Percentiles rank a stretch among this genome's conserved stretches.
Evolutionary conservation across 441 rosid genomes (phyloP).

Genomic region (Populus hybrid): DNA sequence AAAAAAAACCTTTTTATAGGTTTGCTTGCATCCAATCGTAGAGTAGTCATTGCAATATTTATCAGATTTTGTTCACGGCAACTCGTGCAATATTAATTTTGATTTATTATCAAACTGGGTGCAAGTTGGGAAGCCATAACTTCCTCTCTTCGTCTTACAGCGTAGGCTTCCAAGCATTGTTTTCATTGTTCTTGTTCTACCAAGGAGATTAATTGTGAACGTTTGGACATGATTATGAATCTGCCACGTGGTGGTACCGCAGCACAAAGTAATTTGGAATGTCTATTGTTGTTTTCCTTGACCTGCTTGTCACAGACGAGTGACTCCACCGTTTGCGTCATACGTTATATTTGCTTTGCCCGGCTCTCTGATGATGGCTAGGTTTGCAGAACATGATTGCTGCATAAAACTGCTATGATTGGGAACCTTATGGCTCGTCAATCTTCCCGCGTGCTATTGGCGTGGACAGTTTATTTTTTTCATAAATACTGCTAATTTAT

Average conservation of each 20-base stretch:
- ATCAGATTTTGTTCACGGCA: background rate
- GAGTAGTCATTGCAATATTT: background rate
- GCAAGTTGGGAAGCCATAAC: background rate
- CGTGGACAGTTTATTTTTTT: background rate
- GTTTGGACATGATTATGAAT: too few species aligned
- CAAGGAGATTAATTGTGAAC: background rate
- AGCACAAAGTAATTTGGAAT: too few species aligned
- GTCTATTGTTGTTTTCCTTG: too few species aligned
- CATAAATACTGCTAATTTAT: background rate
- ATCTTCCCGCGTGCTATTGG: background rate
- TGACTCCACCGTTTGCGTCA: too few species aligned
- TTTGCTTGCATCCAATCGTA: background rate
- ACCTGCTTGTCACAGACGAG: too few species aligned
- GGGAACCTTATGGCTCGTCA: background rate
- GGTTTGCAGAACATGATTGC: background rate
- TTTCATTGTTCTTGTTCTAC: background rate
- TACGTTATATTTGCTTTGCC: background rate
- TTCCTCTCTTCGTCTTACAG: background rate
- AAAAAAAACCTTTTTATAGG: background rate
- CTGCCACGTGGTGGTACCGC: too few species aligned
- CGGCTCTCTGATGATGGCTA: background rate
- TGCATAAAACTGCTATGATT: background rate
- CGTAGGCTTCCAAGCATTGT: background rate
- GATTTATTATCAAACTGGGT: background rate
- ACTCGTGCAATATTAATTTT: background rate